Evolutionary conservation across 2,329 filamentous ascomycete genomes (phyloP).

Genomic region (Sclerotinia glacialis): DNA sequence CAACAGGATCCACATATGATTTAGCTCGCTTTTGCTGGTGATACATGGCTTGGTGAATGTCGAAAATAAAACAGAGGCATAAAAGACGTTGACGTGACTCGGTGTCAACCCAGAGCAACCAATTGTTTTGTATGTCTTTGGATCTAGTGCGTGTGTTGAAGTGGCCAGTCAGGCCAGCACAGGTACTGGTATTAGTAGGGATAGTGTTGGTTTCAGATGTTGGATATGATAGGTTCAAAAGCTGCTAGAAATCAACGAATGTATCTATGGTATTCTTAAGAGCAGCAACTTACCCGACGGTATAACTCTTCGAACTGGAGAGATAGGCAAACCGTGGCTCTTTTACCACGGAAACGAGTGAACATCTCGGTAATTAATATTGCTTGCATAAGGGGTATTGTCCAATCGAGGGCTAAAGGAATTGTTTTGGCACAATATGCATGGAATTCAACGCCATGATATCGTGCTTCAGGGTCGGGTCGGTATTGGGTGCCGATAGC

Average conservation of each 20-base stretch:
- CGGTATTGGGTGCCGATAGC: slow-evolving; percentile 39
- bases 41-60: slow-evolving; percentile 55
- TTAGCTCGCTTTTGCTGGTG: slow-evolving; percentile 40
- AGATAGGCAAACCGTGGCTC: slow-evolving; percentile 32
- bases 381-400: slow-evolving; percentile 36
- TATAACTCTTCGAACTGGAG: slow-evolving; percentile 36
- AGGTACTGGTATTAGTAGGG: not conserved
- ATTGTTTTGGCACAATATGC: slow-evolving; percentile 34
- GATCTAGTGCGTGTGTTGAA: slow-evolving; percentile 10
- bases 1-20: slow-evolving; percentile 15
- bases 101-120: slow-evolving; percentile 52
- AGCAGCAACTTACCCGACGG: slow-evolving; percentile 30
- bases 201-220: not conserved
- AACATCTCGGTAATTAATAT: slow-evolving; percentile 39
- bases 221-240: slow-evolving; percentile 4
- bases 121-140: slow-evolving; percentile 36
- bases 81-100: slow-evolving; percentile 55
- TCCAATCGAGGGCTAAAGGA: slow-evolving; percentile 33
- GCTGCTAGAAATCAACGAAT: slow-evolving; percentile 11
- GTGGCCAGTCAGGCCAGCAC: not conserved
- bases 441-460: slow-evolving; percentile 35
- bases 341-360: slow-evolving; percentile 36
- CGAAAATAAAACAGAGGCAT: slow-evolving; percentile 56
- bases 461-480: slow-evolving; percentile 32
- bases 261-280: not conserved